Base-by-base conservation (phyloP, 1,284 basidiomycete species). In the Melampsora americana region DNA sequence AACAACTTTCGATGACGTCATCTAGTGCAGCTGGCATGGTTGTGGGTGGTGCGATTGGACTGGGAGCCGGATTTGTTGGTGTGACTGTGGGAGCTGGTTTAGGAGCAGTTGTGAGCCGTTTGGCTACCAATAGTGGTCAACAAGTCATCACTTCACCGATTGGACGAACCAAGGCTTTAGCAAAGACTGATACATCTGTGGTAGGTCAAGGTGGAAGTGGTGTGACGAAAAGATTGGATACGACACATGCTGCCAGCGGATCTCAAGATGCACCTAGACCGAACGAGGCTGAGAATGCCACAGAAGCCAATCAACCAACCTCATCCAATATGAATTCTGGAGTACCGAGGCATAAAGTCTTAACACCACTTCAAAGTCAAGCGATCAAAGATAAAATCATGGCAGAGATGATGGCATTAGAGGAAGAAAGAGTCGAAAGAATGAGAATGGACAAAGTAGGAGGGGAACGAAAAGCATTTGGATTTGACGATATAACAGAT, bases 391-490 rank as follows among this genome's bases (percentile, higher is more conserved):
- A 94, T 80, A 87, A 94, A 32, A 99, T 99, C 80, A 99, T 99
- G 96, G 89, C 92, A 80, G 95, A 99, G 86, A 99, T 99, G 95
- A 87, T 97, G 81, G 87, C 92, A 53, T 85, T 99, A 32, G 95
- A 99, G 83, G 95, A 99, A 82, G 93, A 98, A 83, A 88, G 95
- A 30, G 95, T 99, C 89, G 88, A 90, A 76, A 88, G 95, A 18
- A 99, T 98, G 95, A 89, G 89, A 75, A 88, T 90, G 79, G 87
- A 80, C 9, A 79, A 79, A 2, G 79, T 66, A 20, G 56, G 65
- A 1, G 74, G 71, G 9, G 23, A 76, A 28, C 5, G 28, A 26
- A 20, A 46, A 44, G 56, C 62, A 16, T 39, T 71, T 23, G 48
- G 44, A 42, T 62, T 20, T 18, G 83, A 80, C 39, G 79, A 78